Percentiles rank a stretch among this genome's conserved stretches.
These are phyloP conservation scores for Typha latifolia DNA, from an alignment of 176 grass and related monocot species.

Conservation along the genomic window DNA sequence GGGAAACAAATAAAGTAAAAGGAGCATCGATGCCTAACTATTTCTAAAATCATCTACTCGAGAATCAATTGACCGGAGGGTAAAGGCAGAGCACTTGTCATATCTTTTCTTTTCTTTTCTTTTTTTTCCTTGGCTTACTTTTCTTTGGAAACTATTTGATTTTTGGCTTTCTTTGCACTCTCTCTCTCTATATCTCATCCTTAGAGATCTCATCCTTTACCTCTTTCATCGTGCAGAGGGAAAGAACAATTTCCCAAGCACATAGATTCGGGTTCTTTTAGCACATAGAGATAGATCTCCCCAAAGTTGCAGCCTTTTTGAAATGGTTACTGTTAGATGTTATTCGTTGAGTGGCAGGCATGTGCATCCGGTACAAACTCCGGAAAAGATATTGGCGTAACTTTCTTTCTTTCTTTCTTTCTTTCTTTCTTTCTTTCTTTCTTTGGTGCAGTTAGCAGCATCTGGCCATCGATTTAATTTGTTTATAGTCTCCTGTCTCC, in stretches of 20 bases:
- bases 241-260: background rate
- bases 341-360: background rate
- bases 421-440: too few species aligned
- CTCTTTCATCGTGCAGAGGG: background rate
- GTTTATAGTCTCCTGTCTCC: too few species aligned
- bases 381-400: too few species aligned
- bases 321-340: constrained; percentile 2
- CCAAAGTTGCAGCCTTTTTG: background rate
- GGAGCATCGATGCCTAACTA: background rate
- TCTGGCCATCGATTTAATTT: too few species aligned
- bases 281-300: background rate
- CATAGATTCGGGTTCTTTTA: constrained; percentile 2
- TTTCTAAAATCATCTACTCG: background rate
- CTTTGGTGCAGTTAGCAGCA: too few species aligned
- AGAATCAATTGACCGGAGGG: constrained; percentile 10
- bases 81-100: background rate
- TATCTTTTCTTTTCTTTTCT: background rate
- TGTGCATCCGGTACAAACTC: background rate
- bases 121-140: background rate
- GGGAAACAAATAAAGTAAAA: background rate
- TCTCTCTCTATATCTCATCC: too few species aligned
- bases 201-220: too few species aligned
- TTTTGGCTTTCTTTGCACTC: too few species aligned
- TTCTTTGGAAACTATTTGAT: too few species aligned
- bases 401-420: too few species aligned